Evolutionary conservation across 176 grass and related monocot species (phyloP).

Genomic region (Puccinellia tenuiflora): DNA sequence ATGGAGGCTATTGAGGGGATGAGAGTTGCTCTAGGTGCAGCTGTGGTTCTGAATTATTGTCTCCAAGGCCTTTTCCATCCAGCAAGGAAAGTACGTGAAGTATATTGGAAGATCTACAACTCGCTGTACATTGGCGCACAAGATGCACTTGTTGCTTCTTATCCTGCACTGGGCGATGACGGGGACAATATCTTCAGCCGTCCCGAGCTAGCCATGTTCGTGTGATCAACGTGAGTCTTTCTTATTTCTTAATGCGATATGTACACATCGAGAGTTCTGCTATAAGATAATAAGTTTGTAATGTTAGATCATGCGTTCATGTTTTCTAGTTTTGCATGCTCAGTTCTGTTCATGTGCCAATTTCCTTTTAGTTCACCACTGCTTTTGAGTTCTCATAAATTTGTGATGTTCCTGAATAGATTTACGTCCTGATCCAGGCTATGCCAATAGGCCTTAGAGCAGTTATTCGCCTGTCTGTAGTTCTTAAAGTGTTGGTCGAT

Average conservation of each 20-base stretch:
- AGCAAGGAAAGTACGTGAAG: constrained; percentile 88
- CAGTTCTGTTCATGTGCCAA: not conserved
- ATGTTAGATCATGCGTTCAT: not conserved
- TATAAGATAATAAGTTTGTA: not conserved
- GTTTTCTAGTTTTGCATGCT: not conserved
- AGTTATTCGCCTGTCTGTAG: not conserved
- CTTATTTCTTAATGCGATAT: constrained; percentile 11
- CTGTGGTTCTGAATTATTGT: constrained; percentile 90
- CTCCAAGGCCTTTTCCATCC: constrained; percentile 97
- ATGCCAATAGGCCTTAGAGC: not conserved
- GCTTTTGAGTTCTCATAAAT: not conserved
- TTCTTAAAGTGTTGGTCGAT: not conserved
- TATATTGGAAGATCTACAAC: constrained; percentile 99
- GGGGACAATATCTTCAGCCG: constrained; percentile 57
- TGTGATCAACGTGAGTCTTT: constrained; percentile 57
- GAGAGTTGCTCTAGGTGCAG: constrained; percentile 87
- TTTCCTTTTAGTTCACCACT: not conserved
- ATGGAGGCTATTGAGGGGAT: constrained; percentile 95
- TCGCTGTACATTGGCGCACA: constrained; percentile 85
- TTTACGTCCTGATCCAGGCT: not conserved
- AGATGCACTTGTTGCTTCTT: constrained; percentile 84
- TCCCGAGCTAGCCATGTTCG: constrained; percentile 79
- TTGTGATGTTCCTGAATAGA: not conserved
- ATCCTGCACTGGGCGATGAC: constrained; percentile 66
- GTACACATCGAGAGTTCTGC: not conserved